Base-by-base conservation (phyloP, 1,139 yeast genomes). In the Debaryomyces subglobosus region DNA sequence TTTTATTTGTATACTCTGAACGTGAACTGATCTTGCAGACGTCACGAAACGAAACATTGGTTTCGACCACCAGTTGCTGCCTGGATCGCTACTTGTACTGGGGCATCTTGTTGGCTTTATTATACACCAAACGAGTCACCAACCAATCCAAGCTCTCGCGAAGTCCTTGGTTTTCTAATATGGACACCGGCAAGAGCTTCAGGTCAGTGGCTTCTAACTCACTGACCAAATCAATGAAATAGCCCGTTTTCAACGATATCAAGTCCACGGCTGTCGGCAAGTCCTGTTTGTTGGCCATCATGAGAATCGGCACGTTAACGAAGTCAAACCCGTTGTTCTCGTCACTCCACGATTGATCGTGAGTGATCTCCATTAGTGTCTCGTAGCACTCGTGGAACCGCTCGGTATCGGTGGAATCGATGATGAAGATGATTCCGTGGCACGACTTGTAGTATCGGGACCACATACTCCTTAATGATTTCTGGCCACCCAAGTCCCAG, bases 401-500 rank as follows among this genome's bases (percentile, higher is more conserved):
- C 27, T 81, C 86, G 13, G 86, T 78, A 63, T 92, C 97, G 0
- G 96, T 85, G 5, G 97, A 89, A 64, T 94, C 99, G 12, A 94
- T 92, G 30, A 94, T 86, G 64, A 92, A 94, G 41, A 94, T 86
- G 30, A 94, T 89, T 0, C 95, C 98, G 66, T 94, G 97, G 48
- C 97, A 89, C 49, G 86, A 88, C 24, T 77, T 73, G 68, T 85
- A 94, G 71, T 94, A 94, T 50, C 90, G 82, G 12, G 86, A 79
- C 99, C 99, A 94, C 78, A 94, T 77, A 34, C 83, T 75, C 44
- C 98, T 76, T 45, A 94, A 72, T 23, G 89, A 77, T 61, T 84
- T 85, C 66, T 94, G 98, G 5, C 99, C 99, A 7, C 98, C 98
- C 38, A 94, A 83, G 67, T 94, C 99, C 98, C 98, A 94, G 58